Conservation (phyloP, 768 basidiomycete genomes). For the Amanita subjunquillea region DNA sequence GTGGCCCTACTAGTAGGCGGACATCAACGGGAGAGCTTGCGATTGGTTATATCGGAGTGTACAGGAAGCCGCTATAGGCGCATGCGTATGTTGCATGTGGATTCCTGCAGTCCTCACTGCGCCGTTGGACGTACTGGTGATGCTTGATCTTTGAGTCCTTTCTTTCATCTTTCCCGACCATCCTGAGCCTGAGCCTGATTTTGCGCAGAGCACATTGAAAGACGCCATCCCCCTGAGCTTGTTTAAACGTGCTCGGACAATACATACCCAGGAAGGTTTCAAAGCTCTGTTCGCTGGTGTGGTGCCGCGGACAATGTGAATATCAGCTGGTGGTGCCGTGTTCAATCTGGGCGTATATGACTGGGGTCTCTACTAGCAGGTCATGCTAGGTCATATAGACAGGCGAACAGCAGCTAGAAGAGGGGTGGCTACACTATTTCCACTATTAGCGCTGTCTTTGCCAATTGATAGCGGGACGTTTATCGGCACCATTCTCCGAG, state of each 20-base stretch:
- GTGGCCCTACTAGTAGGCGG: too few relatives aligned
- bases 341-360: constrained; percentile 93
- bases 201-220: constrained; percentile 35
- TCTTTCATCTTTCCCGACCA: not conserved
- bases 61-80: constrained; percentile 44
- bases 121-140: constrained; percentile 91
- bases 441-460: too few relatives aligned
- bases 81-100: constrained; percentile 84
- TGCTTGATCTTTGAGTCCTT: constrained; percentile 81
- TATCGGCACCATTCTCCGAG: too few relatives aligned
- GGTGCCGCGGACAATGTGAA: constrained; percentile 90
- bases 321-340: constrained; percentile 92
- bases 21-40: too few relatives aligned
- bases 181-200: not conserved
- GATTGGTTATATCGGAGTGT: constrained; percentile 30
- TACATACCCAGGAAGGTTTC: constrained; percentile 65
- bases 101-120: constrained; percentile 81
- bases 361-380: constrained; percentile 23
- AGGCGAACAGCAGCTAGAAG: too few relatives aligned
- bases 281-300: constrained; percentile 82
- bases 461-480: too few relatives aligned
- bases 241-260: constrained; percentile 44
- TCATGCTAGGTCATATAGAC: not conserved
- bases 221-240: constrained; percentile 42
- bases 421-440: too few relatives aligned